These are phyloP conservation scores for Zizania latifolia DNA, from an alignment of 176 grass and related monocot genomes.

Conservation along the genomic window DNA sequence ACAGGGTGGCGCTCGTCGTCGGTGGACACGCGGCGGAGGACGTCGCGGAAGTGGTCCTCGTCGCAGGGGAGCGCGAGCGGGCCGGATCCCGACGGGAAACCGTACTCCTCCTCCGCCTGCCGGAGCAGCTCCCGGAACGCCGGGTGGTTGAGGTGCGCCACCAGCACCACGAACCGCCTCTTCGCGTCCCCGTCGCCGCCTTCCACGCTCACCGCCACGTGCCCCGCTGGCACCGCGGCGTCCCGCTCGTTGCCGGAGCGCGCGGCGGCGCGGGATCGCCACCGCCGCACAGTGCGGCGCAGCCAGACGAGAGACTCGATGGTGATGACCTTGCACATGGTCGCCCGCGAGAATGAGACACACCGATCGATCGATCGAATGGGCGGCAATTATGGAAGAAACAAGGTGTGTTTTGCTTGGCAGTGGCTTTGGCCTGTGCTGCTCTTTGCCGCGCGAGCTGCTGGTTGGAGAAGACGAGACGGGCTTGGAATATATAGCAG, in stretches of 20 bases:
- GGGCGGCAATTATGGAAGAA: not conserved
- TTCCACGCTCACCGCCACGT: conserved; percentile 33
- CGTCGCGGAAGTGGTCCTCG: conserved; percentile 30
- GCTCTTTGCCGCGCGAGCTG: not conserved
- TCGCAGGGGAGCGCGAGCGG: conserved; percentile 40
- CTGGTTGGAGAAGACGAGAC: not conserved
- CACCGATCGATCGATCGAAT: not conserved
- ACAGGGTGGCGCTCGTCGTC: not conserved
- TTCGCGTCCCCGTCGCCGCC: not conserved
- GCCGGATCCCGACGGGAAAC: conserved; percentile 14
- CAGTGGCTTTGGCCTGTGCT: not conserved
- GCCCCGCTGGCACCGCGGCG: conserved; percentile 24
- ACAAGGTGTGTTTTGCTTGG: not conserved
- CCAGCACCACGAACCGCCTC: conserved; percentile 38
- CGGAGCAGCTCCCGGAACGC: conserved; percentile 34
- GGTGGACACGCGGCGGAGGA: conserved; percentile 24
- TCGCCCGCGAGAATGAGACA: not conserved
- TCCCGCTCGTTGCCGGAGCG: not conserved
- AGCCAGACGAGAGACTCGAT: conserved; percentile 29
- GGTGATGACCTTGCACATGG: conserved; percentile 39
- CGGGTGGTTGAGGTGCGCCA: conserved; percentile 41
- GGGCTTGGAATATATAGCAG: conserved; percentile 17
- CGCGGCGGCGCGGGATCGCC: not conserved
- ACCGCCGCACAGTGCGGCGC: conserved; percentile 23
- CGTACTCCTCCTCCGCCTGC: conserved; percentile 46